These are phyloP conservation scores for Suillus brevipes DNA, from an alignment of 768 basidiomycete genomes.

Conservation along the genomic window DNA sequence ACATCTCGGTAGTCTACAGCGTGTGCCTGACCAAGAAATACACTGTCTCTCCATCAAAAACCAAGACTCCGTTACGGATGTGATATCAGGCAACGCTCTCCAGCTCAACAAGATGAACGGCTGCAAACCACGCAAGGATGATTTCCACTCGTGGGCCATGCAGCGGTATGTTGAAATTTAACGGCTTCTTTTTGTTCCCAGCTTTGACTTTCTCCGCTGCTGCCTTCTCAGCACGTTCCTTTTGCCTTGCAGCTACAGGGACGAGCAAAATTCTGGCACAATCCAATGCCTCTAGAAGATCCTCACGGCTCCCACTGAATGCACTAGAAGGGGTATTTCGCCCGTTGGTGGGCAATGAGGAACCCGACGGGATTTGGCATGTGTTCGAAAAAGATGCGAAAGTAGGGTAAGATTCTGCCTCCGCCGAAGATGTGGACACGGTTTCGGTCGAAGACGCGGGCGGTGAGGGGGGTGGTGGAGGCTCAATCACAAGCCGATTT, in stretches of 20 bases:
- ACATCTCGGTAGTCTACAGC: conserved; percentile 6
- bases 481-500: conserved; percentile 46
- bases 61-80: not conserved
- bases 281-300: conserved; percentile 60
- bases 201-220: conserved; percentile 50
- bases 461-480: conserved; percentile 33
- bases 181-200: conserved; percentile 53
- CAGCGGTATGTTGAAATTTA: conserved; percentile 77
- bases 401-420: conserved; percentile 20
- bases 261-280: conserved; percentile 71
- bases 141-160: conserved; percentile 87
- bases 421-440: conserved; percentile 26
- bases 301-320: conserved; percentile 26
- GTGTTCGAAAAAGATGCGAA: conserved; percentile 27
- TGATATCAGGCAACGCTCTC: conserved; percentile 39
- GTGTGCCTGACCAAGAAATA: conserved; percentile 10
- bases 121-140: conserved; percentile 81
- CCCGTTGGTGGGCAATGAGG: conserved; percentile 24
- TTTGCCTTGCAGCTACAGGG: conserved; percentile 65
- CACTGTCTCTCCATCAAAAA: conserved; percentile 5
- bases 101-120: conserved; percentile 75
- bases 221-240: conserved; percentile 54
- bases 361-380: conserved; percentile 11
- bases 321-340: conserved; percentile 20
- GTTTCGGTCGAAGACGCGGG: conserved; percentile 24